Percentiles rank a stretch among this genome's conserved stretches.
Evolutionary conservation across 2,329 filamentous ascomycete species (phyloP).

Genomic region (Penicillium verrucosum): DNA sequence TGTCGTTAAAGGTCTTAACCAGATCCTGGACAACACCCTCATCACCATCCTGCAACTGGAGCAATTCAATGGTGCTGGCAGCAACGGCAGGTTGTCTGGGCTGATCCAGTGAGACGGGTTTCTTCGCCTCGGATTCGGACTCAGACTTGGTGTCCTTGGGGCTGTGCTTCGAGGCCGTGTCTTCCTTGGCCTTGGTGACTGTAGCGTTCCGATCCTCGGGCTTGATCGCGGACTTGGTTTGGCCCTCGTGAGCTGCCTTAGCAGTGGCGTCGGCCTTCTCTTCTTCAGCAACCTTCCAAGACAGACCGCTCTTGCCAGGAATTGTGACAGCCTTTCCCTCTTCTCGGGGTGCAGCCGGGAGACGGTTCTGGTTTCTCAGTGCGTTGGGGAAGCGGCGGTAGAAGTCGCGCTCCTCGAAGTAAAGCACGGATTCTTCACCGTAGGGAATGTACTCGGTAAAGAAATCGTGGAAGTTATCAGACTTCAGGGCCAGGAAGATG

Average conservation of each 20-base stretch:
- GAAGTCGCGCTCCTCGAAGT: constrained; percentile 94
- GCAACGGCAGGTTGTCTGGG: constrained; percentile 38
- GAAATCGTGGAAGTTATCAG: constrained; percentile 98
- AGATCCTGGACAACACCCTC: constrained; percentile 91
- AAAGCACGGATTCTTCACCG: constrained; percentile 89
- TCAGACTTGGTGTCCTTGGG: constrained; percentile 19
- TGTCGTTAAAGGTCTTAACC: constrained; percentile 91
- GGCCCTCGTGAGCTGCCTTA: constrained; percentile 42
- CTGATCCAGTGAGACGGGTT: constrained; percentile 34
- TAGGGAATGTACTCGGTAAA: constrained; percentile 97
- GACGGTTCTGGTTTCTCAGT: constrained; percentile 46
- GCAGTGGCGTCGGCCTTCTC: constrained; percentile 58
- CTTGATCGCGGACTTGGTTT: constrained; percentile 27
- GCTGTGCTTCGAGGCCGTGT: constrained; percentile 26
- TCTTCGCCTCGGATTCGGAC: constrained; percentile 22
- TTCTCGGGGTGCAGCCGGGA: constrained; percentile 38
- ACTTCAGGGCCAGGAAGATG: constrained; percentile 87
- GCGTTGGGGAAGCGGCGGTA: constrained; percentile 72
- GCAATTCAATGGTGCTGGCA: constrained; percentile 70
- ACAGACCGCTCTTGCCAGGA: constrained; percentile 78
- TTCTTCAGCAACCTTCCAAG: constrained; percentile 70
- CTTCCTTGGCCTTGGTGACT: constrained; percentile 33
- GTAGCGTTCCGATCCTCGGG: constrained; percentile 28
- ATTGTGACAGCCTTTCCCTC: constrained; percentile 74
- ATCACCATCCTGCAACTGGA: constrained; percentile 69